Evolutionary conservation across 2,329 filamentous ascomycete species (phyloP).

Genomic region (Microcyclospora pomicola): DNA sequence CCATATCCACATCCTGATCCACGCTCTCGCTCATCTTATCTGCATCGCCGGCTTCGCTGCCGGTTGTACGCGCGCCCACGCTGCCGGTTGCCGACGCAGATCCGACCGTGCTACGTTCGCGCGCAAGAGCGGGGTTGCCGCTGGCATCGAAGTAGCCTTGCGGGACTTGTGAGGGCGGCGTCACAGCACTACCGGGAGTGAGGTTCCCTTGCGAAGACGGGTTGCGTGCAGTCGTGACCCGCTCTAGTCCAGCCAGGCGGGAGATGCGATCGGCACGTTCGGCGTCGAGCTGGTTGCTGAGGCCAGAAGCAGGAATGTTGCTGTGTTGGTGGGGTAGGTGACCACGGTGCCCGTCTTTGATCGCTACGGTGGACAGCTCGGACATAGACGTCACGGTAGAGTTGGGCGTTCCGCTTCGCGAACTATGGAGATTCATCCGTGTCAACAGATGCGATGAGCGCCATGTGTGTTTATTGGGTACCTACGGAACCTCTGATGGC

Average conservation of each 20-base stretch:
- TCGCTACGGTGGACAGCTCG: constrained; percentile 80
- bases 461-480: background rate
- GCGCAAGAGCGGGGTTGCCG: constrained; percentile 49
- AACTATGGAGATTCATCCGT: constrained; percentile 3
- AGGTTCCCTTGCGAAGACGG: constrained; percentile 25
- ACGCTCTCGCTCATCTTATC: constrained; percentile 54
- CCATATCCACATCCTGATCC: constrained; percentile 26
- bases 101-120: constrained; percentile 77
- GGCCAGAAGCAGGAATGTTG: constrained; percentile 35
- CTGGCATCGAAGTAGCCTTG: constrained; percentile 70
- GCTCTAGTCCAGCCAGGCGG: constrained; percentile 79
- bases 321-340: constrained; percentile 48
- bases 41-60: constrained; percentile 46
- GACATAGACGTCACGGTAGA: constrained; percentile 86
- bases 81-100: constrained; percentile 79
- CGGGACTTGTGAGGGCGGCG: constrained; percentile 24
- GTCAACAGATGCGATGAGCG: background rate
- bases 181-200: constrained; percentile 33
- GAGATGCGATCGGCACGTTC: constrained; percentile 93
- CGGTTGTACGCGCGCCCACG: constrained; percentile 52
- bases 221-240: constrained; percentile 60
- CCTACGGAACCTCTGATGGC: constrained; percentile 76
- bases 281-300: constrained; percentile 56
- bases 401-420: constrained; percentile 70
- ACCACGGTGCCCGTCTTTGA: constrained; percentile 90